These are phyloP conservation scores for Citeromyces siamensis DNA, from an alignment of 1,139 yeast species.

Conservation along the genomic window DNA sequence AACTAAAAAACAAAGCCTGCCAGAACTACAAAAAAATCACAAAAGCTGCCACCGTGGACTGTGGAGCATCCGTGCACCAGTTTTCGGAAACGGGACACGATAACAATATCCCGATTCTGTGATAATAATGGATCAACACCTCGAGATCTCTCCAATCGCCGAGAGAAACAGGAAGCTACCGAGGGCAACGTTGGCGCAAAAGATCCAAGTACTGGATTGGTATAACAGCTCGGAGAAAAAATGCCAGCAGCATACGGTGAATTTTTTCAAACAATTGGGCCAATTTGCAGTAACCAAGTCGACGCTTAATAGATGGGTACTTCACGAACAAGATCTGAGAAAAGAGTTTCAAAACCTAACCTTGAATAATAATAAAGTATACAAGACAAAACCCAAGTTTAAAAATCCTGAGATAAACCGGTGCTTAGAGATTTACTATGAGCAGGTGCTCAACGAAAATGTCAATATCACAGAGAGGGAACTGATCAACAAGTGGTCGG, in stretches of 20 bases:
- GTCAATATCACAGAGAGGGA: constrained; percentile 15
- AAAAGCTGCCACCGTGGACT: too few relatives aligned
- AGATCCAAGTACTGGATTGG: constrained; percentile 22
- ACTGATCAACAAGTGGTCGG: constrained; percentile 18
- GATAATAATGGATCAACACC: not conserved
- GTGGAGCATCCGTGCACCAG: too few relatives aligned
- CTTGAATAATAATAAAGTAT: constrained; percentile 13
- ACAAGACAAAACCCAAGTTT: constrained; percentile 18
- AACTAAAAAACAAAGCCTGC: too few relatives aligned
- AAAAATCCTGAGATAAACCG: constrained; percentile 18
- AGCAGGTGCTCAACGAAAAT: constrained; percentile 18
- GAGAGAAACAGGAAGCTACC: constrained; percentile 10
- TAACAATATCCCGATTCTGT: not conserved
- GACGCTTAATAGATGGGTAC: constrained; percentile 22
- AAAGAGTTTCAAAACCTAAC: constrained; percentile 13
- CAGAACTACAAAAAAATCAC: too few relatives aligned
- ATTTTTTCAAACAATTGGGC: constrained; percentile 15
- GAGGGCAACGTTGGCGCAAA: constrained; percentile 23
- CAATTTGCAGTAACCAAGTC: constrained; percentile 21
- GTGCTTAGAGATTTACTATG: constrained; percentile 20
- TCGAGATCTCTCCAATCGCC: not conserved
- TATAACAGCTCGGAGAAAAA: constrained; percentile 15
- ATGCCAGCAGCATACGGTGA: constrained; percentile 20
- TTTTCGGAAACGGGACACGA: constrained; percentile 3
- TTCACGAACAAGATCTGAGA: constrained; percentile 16